phyloP scores from a whole-genome alignment of 1,284 basidiomycete genomes.

The Volvariella surrecta region DNA sequence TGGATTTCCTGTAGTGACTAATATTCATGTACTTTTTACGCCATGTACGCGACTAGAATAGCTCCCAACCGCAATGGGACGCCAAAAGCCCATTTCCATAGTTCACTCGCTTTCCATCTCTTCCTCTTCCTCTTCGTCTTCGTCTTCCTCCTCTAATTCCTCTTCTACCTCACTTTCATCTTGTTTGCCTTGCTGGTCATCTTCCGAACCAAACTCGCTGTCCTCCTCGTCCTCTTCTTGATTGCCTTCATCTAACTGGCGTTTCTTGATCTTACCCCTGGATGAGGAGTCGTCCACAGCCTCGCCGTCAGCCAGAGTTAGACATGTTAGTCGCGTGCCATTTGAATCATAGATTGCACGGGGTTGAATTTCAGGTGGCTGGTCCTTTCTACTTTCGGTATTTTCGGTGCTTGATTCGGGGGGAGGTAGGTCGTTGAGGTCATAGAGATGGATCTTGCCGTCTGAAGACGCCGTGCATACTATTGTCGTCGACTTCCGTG shows the following conservation, averaged over 20 bases:
- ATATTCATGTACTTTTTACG: neutral
- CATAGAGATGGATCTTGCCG: slow-evolving; percentile 75
- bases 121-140: slow-evolving; percentile 11
- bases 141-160: slow-evolving; percentile 9
- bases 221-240: slow-evolving; percentile 17
- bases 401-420: slow-evolving; percentile 3
- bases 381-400: slow-evolving; percentile 10
- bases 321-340: slow-evolving; percentile 76
- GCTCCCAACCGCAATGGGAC: too few relatives aligned
- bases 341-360: slow-evolving; percentile 74
- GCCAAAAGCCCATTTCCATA: neutral
- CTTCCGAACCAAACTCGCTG: slow-evolving; percentile 12
- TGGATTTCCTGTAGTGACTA: slow-evolving; percentile 50
- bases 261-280: slow-evolving; percentile 12
- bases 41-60: too few relatives aligned
- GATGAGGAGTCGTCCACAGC: slow-evolving; percentile 14
- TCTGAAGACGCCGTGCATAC: slow-evolving; percentile 77
- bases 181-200: slow-evolving; percentile 14
- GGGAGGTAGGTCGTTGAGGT: slow-evolving; percentile 45
- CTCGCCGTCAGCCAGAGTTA: slow-evolving; percentile 61
- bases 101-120: slow-evolving; percentile 12
- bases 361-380: slow-evolving; percentile 39
- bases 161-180: slow-evolving; percentile 15
- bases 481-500: slow-evolving; percentile 45
- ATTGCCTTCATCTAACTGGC: slow-evolving; percentile 17